Base-by-base conservation (phyloP, 371 early-diverging fungal species). In the Ordospora colligata region DNA sequence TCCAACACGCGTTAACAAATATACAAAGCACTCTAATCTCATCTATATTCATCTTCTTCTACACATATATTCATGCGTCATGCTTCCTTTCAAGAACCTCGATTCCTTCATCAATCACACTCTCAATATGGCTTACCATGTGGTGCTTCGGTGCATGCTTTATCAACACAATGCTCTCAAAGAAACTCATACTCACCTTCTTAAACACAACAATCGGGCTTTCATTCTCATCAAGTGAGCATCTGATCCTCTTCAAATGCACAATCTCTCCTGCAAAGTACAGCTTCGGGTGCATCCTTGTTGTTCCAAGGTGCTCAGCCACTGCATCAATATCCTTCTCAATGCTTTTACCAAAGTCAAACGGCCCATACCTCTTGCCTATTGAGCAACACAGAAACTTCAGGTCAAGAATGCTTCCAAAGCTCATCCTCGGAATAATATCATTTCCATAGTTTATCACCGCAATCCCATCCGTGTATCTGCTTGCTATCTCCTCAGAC, bases 381-480 rank as follows among this genome's bases (percentile, higher is more conserved):
- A 83, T 47, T n/a, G 83, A 82, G 27, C 80, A 67, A 23, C 73
- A 73, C 8, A 80, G 43, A 43, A 77, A 81, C 47, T 81, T 76
- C 21, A 84, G 72, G 54, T 84, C 85, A 27, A 75, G 69, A 23
- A 84, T 54, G 3, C 74, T 69, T 21, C 85, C 85, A 58, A 73
- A 76, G 50, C 54, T 73, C n/a, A 83, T 49, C 46, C 74, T 73
- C 0, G 82, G 67, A 43, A 84, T 45, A 45, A 83, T 78, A 70
- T 84, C 85, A 42, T 72, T 74, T 37, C 83, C 84, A 63, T 79
- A 83, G 19, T 46, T 76, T 12, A 76, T 45, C n/a, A 54, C 51
- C 14, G 46, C 75, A 17, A 84, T 51, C 50, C 71, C 69, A 17
- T 49, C 51, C 21, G 37, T 12, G 10, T 17, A 21, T 47, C 37